Base-by-base conservation (phyloP, 495 filamentous ascomycete genomes). In the Trypethelium eluteriae region DNA sequence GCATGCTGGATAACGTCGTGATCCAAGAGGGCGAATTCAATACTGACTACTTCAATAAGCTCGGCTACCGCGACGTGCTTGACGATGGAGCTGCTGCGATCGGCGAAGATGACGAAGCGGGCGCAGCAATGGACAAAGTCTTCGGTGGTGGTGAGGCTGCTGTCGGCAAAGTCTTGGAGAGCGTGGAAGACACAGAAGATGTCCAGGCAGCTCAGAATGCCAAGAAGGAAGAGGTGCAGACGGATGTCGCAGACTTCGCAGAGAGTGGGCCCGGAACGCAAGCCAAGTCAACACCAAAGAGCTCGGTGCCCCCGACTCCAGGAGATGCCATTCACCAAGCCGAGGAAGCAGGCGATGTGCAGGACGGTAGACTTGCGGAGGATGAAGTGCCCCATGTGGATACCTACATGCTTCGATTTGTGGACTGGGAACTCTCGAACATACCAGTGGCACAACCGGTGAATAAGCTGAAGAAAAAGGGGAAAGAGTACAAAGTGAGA, bases 1-100 rank as follows among this genome's bases (percentile, higher is more conserved):
- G 93, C 66, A 92, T 98, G 88, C 80, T 99, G 0, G 95, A 99
- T 71, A 93, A 98, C 71, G 90, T 98, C 36, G 92, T 99, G 65
- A 99, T 99, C 70, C 95, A 99, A 75, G 93, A 97, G 75, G 95
- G 95, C 62, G 92, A 93, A 70, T 99, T 99, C 77, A 99, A 92
- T 1, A 99, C 95, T 0, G 95, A 98, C 75, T 93, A 96, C 78
- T 94, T 97, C 80, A 91, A 91, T 72, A 92, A 91, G 73, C 79
- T 92, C 57, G 84, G 81, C 2, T 85, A 87, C 59, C 83, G 85
- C 59, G 89, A 90, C 64, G 85, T 91, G 71, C 81, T 90, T 50
- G 86, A 84, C 66, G 81, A 81, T 62, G 84, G 84, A 39, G 85
- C 84, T 38, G 77, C 79, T 38, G 80, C 83, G 2, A 80, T 81